A percentile compares a stretch with the other conserved stretches of the same genome.
Evolutionary conservation across 2,329 filamentous ascomycete genomes (phyloP).

Genomic region (Penicillium frequentans): DNA sequence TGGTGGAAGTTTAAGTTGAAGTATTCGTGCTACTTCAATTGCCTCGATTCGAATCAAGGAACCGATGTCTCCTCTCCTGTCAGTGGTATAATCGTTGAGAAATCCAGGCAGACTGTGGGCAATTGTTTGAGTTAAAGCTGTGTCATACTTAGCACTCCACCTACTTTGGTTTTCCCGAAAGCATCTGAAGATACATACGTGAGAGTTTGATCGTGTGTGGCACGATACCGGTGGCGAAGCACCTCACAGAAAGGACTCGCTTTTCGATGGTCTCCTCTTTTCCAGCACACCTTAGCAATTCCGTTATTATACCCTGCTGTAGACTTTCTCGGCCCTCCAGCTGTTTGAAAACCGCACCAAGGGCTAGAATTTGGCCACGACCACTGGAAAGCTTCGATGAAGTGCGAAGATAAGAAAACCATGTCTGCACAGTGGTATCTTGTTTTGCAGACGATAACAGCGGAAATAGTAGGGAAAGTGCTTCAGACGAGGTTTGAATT

Average conservation of each 20-base stretch:
- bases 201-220: slow-evolving; percentile 35
- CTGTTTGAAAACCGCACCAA: slow-evolving; percentile 41
- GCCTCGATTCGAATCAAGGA: slow-evolving; percentile 82
- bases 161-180: not conserved
- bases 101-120: slow-evolving; percentile 34
- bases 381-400: slow-evolving; percentile 40
- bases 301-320: slow-evolving; percentile 31
- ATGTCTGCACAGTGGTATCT: slow-evolving; percentile 36
- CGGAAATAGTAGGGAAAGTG: slow-evolving; percentile 41
- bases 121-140: slow-evolving; percentile 33
- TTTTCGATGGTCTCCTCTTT: slow-evolving; percentile 43
- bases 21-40: slow-evolving; percentile 60
- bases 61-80: slow-evolving; percentile 84
- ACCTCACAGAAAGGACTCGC: slow-evolving; percentile 42
- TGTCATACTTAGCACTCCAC: slow-evolving; percentile 13
- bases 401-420: slow-evolving; percentile 40
- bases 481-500: slow-evolving; percentile 42
- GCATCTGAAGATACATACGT: not conserved
- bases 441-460: slow-evolving; percentile 34
- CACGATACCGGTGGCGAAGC: slow-evolving; percentile 38
- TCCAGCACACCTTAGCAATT: slow-evolving; percentile 34
- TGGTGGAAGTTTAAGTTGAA: slow-evolving; percentile 25
- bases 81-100: slow-evolving; percentile 88
- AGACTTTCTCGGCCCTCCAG: slow-evolving; percentile 25
- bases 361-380: slow-evolving; percentile 44